Percentiles rank a stretch among this genome's conserved stretches.
These are phyloP conservation scores for Zalaria sp. DNA, from an alignment of 2,329 filamentous ascomycete genomes.

Conservation along the genomic window DNA sequence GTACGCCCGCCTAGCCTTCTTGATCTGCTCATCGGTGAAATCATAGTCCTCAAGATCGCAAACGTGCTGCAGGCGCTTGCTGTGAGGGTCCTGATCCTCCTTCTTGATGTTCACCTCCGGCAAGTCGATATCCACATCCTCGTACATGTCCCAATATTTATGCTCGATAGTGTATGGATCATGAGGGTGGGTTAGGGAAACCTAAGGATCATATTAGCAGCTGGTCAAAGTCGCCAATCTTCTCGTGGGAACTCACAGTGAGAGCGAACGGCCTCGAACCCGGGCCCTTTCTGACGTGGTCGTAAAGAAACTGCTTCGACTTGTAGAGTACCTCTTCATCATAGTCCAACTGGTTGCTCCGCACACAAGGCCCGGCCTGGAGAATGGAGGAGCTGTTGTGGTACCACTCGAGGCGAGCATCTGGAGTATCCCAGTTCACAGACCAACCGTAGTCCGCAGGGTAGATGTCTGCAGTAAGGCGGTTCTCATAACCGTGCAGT, in stretches of 20 bases:
- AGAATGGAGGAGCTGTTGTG: conserved; percentile 91
- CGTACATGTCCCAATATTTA: conserved; percentile 87
- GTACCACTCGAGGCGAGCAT: conserved; percentile 80
- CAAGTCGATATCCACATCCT: conserved; percentile 73
- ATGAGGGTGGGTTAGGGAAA: conserved; percentile 87
- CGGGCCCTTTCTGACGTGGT: conserved; percentile 70
- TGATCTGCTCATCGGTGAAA: conserved; percentile 75
- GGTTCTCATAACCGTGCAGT: conserved; percentile 83
- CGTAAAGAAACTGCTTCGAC: conserved; percentile 77
- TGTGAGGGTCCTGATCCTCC: conserved; percentile 74
- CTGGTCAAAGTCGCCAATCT: neutral
- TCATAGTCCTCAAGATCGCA: conserved; percentile 76
- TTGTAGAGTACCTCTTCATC: conserved; percentile 94
- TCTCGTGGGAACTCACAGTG: conserved; percentile 39
- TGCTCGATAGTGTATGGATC: conserved; percentile 90
- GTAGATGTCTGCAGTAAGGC: conserved; percentile 90
- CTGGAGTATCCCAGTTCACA: conserved; percentile 86
- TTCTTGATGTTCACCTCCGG: conserved; percentile 66
- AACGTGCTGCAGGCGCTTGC: conserved; percentile 71
- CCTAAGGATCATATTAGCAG: neutral
- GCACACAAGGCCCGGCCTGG: conserved; percentile 75
- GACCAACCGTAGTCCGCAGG: conserved; percentile 89
- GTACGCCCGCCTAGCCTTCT: conserved; percentile 73
- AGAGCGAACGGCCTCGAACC: conserved; percentile 67
- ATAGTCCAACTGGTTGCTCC: conserved; percentile 90